Conservation (phyloP, 768 basidiomycete species). For the Boletus speciosus region DNA sequence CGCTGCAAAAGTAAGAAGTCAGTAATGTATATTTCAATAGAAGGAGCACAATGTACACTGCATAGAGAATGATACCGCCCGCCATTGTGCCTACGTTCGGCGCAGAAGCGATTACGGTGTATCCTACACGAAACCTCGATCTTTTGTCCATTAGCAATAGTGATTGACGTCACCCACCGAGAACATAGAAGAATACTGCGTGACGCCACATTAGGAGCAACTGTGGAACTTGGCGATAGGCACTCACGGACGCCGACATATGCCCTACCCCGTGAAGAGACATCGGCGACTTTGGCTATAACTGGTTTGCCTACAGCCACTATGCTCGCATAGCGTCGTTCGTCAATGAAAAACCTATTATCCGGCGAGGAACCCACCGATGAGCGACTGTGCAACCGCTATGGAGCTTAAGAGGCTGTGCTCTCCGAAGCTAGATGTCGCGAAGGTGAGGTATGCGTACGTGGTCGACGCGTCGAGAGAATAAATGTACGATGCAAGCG, state of each 20-base stretch:
- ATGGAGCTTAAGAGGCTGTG: conserved; percentile 58
- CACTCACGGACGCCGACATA: conserved; percentile 55
- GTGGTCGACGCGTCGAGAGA: conserved; percentile 72
- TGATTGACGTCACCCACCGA: conserved; percentile 40
- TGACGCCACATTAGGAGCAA: neutral
- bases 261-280: conserved; percentile 62
- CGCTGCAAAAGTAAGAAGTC: conserved; percentile 37
- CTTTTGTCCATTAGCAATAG: neutral
- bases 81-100: conserved; percentile 43
- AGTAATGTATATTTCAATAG: conserved; percentile 12
- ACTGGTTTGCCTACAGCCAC: conserved; percentile 60
- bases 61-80: conserved; percentile 56
- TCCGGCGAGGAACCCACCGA: conserved; percentile 38
- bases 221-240: neutral
- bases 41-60: conserved; percentile 38
- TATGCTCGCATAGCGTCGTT: conserved; percentile 9
- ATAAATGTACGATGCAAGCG: conserved; percentile 71
- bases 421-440: conserved; percentile 48
- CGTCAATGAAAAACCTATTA: conserved; percentile 7
- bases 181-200: conserved; percentile 54
- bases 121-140: conserved; percentile 31
- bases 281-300: conserved; percentile 72
- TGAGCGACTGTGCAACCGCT: conserved; percentile 50
- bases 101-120: conserved; percentile 52
- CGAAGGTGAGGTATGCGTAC: conserved; percentile 57